These are phyloP conservation scores for Trichomonas gallinae DNA, from an alignment of 208 protist genomes.

Conservation along the genomic window DNA sequence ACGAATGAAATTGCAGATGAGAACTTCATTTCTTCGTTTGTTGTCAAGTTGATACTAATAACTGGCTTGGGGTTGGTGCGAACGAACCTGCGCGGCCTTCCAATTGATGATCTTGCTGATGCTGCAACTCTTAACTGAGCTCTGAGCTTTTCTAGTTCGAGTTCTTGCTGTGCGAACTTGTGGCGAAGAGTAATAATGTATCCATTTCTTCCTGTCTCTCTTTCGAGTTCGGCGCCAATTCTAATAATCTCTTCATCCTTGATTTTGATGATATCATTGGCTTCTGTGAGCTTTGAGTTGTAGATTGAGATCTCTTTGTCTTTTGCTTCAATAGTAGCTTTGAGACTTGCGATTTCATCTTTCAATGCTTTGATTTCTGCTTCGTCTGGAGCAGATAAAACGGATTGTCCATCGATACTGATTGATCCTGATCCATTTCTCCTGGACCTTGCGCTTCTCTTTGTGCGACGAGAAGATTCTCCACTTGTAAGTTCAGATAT, in stretches of 20 bases:
- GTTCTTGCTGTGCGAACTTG: background rate
- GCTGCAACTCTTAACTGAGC: background rate
- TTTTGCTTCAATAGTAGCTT: background rate
- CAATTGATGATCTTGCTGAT: background rate
- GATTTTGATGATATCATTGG: background rate
- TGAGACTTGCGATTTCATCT: background rate
- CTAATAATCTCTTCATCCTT: background rate
- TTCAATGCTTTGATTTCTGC: background rate
- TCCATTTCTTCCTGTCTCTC: background rate
- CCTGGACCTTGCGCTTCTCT: background rate
- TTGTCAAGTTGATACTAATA: background rate
- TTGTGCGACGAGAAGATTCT: background rate
- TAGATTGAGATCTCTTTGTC: background rate
- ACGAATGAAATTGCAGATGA: background rate
- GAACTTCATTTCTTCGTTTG: background rate
- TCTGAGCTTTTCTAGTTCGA: background rate
- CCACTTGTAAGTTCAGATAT: background rate
- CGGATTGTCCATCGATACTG: background rate
- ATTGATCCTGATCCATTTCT: background rate
- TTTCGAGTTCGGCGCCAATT: background rate
- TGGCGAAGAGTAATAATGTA: background rate
- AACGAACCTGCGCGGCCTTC: background rate
- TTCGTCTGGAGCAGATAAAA: background rate
- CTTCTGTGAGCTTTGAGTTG: background rate
- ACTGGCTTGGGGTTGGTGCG: background rate